Evolutionary conservation across 805 yeast genomes (phyloP), one percentile per base, ranked within the genome.

Genomic region (Yarrowia deformans): DNA sequence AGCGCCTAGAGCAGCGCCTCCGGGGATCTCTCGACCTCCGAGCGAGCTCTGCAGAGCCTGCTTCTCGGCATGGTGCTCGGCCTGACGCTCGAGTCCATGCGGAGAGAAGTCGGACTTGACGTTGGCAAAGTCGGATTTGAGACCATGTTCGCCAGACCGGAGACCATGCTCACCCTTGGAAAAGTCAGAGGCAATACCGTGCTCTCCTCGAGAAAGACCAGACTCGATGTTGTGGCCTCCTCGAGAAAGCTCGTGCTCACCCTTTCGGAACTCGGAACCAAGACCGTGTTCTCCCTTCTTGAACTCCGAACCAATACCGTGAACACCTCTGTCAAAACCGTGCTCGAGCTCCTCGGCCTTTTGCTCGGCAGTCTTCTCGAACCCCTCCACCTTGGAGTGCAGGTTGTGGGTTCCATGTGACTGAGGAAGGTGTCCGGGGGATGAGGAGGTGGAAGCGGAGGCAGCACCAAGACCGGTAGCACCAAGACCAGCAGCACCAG

Each of bases 381-480:
- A 16, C n/a, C 63, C 63, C 63, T 56, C 63, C 3, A 56, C 63
- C 63, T 56, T 56, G 63, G 63, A 56, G 23, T 56, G 63, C 19
- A 56, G 48, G 23, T 56, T 56, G 63, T 23, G 37, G 48, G 63
- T 40, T 8, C 48, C 48, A 10, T 56, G 63, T 12, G 63, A 56
- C 23, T 40, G 48, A 10, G 63, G 63, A 1, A 55, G 19, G 29
- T 40, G 46, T 23, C 29, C 29, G 29, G 29, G 29, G 29, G 29
- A 23, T 2, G 29, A 23, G 29, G 29, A 23, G n/a, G n/a, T n/a
- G n/a, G n/a, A n/a, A n/a, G n/a, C n/a, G n/a, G n/a, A n/a, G n/a
- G n/a, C n/a, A 16, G 55, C 50, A 3, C 50, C 50, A 14, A 23
- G 8, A 12, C 29, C 49, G 1, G 23, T 32, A 16, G 55, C 50